Base-by-base conservation (phyloP, 345 rosid species). In the Moricandia arvensis region DNA sequence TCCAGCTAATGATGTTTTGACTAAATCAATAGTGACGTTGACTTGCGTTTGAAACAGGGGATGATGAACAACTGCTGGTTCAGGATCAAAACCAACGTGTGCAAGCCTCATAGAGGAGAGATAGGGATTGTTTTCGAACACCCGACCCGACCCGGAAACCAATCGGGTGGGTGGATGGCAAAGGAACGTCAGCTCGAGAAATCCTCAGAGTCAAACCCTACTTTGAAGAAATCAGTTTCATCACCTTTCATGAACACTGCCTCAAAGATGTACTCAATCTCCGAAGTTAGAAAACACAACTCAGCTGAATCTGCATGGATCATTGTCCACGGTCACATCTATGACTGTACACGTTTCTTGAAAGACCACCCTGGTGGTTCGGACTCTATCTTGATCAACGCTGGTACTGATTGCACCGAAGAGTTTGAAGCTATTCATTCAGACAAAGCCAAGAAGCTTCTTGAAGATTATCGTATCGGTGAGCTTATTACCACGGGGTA, bases 21-120 rank as follows among this genome's bases (percentile, higher is more conserved):
- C 53, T 72, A 21, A 9, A 5, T 3, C 37, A 47, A 17, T 58
- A 67, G 11, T 43, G 51, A 67, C 37, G 65, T 66, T 73, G 74
- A 72, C 64, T 61, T 29, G 59, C 73, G 65, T 21, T 45, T 57
- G 12, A 58, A 53, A 38, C 85, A 95, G 99, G 99, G 99, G 54
- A 95, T 92, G 99, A 92, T 95, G 99, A 95, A 92, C 85, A 95
- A 95, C 30, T 90, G 97, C 59, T 92, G 97, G 97, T 95, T 92
- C 82, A 92, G 93, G 16, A 79, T 90, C 0, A 92, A 66, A 66
- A 84, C 97, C 62, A 90, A 86, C 63, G 83, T 90, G 68, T 90
- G 97, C 83, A 89, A 84, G 81, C 85, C 84, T 5, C 96, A 85
- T 79, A 89, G 75, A 75, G 99, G 97, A 49, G 99, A 95, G 82